phyloP scores from a whole-genome alignment of 495 filamentous ascomycete genomes.

The Neurospora sp. region DNA sequence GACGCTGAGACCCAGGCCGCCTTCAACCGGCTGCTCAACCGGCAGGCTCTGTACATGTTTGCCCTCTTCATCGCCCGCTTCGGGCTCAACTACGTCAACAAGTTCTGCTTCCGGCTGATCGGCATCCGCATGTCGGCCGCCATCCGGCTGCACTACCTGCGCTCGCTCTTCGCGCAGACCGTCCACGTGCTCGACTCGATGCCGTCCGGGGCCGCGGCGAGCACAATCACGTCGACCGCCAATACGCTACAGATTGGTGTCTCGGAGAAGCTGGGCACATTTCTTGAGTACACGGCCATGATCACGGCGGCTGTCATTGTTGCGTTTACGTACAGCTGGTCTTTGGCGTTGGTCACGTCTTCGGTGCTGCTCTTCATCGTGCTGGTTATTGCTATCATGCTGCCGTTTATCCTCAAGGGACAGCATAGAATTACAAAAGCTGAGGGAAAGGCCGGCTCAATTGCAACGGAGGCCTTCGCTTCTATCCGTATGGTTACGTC shows the following conservation, averaged over 20 bases:
- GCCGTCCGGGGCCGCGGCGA: conserved; percentile 41
- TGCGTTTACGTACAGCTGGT: conserved; percentile 49
- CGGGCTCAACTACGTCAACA: conserved; percentile 35
- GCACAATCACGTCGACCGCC: conserved; percentile 49
- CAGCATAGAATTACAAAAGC: conserved; percentile 29
- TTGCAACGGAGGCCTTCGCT: conserved; percentile 49
- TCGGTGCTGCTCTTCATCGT: conserved; percentile 47
- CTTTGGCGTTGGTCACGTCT: conserved; percentile 45
- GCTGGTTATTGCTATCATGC: conserved; percentile 38
- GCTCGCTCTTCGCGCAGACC: conserved; percentile 43
- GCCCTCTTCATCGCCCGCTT: conserved; percentile 36
- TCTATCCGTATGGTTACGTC: conserved; percentile 51
- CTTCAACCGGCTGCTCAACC: conserved; percentile 15
- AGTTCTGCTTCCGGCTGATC: conserved; percentile 39
- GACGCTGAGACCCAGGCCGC: background rate
- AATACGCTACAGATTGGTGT: conserved; percentile 50
- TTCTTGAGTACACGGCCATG: conserved; percentile 42
- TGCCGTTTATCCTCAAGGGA: conserved; percentile 52
- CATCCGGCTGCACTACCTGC: conserved; percentile 43
- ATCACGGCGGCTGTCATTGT: conserved; percentile 51
- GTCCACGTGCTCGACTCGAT: conserved; percentile 49
- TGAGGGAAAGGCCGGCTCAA: conserved; percentile 42
- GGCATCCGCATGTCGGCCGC: conserved; percentile 41
- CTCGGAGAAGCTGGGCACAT: conserved; percentile 54
- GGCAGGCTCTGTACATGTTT: conserved; percentile 23